Evolutionary conservation across 345 rosid genomes (phyloP), one percentile per base, ranked within the genome.

Genomic region (Melaleuca quinquenervia): DNA sequence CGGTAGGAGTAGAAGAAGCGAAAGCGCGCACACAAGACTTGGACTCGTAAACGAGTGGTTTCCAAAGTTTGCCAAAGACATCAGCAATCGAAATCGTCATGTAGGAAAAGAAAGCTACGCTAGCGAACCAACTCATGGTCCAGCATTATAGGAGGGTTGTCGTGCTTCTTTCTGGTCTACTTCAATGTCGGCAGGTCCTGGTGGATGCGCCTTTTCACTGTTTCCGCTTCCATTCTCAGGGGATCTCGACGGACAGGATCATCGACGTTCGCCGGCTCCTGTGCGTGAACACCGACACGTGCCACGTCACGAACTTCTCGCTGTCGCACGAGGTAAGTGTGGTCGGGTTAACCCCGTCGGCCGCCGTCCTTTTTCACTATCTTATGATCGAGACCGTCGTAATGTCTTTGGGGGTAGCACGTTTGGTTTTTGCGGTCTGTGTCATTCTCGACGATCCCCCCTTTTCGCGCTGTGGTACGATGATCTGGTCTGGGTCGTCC

Each of bases 161-260:
- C 41, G 84, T 50, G 53, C 36, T 3, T 14, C 36, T 18, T n/a
- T 4, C 32, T 1, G 48, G 48, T 70, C 36, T 41, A 36, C 10
- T 70, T 32, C 78, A 8, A 32, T 64, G 78, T 5, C 24, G 1
- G 78, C n/a, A n/a, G n/a, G n/a, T n/a, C n/a, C n/a, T n/a, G n/a
- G n/a, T n/a, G 24, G 18, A 32, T 41, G 78, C 13, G 11, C 5
- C 78, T 76, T 16, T 5, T 8, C 48, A 41, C 55, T 48, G 52
- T 48, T 78, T 56, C 13, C 15, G 16, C 70, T 88, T 32, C 13
- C 86, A 27, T 85, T 86, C 58, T 85, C 95, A 97, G 99, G 97
- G 99, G 3, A 97, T 97, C 89, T 97, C 99, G 56, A 97, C 99
- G n/a, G 99, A 97, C 93, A 94, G 95, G 88, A 94, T 96, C 52